Evolutionary conservation across 1,284 basidiomycete species (phyloP).

Genomic region (Ceratobasidium sp.): DNA sequence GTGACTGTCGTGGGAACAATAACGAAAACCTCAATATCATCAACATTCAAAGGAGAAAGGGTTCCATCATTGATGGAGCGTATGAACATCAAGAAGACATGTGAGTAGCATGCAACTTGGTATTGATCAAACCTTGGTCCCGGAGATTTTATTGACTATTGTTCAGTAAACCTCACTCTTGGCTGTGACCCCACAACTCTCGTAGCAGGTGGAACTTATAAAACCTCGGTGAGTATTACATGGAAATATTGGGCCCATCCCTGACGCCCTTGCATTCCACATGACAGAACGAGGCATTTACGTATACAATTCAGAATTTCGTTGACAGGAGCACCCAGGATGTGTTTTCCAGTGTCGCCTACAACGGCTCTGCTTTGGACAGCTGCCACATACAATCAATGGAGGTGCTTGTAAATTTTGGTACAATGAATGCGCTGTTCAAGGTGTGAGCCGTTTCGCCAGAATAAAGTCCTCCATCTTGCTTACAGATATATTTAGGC

Average conservation of each 20-base stretch:
- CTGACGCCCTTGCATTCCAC: background rate
- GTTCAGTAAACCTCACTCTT: background rate
- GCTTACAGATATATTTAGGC: background rate
- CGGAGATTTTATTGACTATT: background rate
- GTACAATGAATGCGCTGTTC: background rate
- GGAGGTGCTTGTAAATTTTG: constrained; percentile 4
- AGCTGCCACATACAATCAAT: background rate
- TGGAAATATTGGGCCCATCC: background rate
- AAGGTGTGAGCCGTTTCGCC: background rate
- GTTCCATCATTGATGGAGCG: background rate
- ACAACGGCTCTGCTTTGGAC: constrained; percentile 1
- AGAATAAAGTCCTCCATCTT: no score
- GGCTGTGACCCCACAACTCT: constrained; percentile 10
- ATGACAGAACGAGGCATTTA: constrained; percentile 1
- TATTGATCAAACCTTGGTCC: background rate
- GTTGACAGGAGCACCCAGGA: background rate
- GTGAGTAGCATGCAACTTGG: background rate
- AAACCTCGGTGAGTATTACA: background rate
- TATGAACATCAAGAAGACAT: constrained; percentile 7
- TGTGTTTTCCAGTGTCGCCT: background rate
- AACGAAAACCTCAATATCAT: background rate
- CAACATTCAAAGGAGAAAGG: background rate
- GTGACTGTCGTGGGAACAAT: constrained; percentile 14
- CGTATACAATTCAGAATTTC: constrained; percentile 15
- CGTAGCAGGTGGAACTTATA: constrained; percentile 1